Percentiles rank a stretch among this genome's conserved stretches.
phyloP scores from a whole-genome alignment of 192 early-diverging fungal genomes.

The Coemansia sp. region DNA sequence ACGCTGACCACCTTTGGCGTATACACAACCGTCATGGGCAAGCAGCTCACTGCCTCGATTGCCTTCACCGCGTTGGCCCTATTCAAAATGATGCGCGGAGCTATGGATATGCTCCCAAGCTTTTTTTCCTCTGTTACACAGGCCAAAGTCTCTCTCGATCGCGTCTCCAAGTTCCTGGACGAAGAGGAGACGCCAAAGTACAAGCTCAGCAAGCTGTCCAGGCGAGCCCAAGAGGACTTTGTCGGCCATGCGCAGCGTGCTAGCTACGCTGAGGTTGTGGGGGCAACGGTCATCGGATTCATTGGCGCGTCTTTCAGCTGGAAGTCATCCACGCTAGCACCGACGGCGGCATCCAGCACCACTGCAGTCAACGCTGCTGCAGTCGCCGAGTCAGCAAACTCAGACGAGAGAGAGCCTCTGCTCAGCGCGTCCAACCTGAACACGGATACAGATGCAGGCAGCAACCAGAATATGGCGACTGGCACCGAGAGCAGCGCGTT shows the following conservation, averaged over 20 bases:
- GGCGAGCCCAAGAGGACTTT: conserved; percentile 10
- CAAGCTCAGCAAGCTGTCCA: conserved; percentile 15
- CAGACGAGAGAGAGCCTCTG: conserved; percentile 11
- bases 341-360: neutral
- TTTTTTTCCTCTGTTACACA: conserved; percentile 60
- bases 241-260: conserved; percentile 7
- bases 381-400: neutral
- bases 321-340: conserved; percentile 25
- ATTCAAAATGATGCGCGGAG: conserved; percentile 61
- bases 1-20: conserved; percentile 58
- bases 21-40: conserved; percentile 61
- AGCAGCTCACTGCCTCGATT: conserved; percentile 57
- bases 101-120: conserved; percentile 45
- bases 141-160: conserved; percentile 62
- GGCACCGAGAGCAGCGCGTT: conserved; percentile 28
- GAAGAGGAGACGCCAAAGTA: conserved; percentile 66
- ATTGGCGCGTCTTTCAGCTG: conserved; percentile 67
- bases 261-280: conserved; percentile 37
- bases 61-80: conserved; percentile 70
- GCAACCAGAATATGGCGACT: neutral
- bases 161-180: conserved; percentile 71
- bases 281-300: conserved; percentile 60
- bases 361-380: neutral
- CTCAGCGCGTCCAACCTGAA: neutral
- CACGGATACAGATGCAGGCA: neutral